Conservation (phyloP, 2,329 filamentous ascomycete species). For the Colletotrichum sp. region DNA sequence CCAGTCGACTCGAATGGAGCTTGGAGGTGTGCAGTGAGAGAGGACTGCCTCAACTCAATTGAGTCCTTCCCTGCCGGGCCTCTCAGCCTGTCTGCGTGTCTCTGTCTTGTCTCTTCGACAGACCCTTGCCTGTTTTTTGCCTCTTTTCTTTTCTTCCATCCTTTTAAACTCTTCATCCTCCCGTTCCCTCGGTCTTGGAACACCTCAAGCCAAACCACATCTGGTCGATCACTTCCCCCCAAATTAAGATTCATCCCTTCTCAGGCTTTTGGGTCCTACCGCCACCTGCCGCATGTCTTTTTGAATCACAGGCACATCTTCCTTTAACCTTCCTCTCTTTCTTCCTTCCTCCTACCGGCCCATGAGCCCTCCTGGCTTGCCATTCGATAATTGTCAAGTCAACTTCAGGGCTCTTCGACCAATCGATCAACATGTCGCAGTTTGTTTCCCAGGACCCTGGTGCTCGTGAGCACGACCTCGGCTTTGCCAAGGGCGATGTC, state of each 20-base stretch:
- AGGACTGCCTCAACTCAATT: slow-evolving; percentile 21
- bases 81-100: neutral
- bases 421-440: slow-evolving; percentile 5
- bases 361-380: neutral
- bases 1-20: neutral
- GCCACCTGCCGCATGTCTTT: slow-evolving; percentile 13
- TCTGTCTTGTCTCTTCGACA: neutral
- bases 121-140: slow-evolving; percentile 19
- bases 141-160: slow-evolving; percentile 5
- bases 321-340: neutral
- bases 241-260: slow-evolving; percentile 4
- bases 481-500: slow-evolving; percentile 9
- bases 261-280: neutral
- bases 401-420: neutral
- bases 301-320: neutral
- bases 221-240: neutral
- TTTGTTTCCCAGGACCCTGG: slow-evolving; percentile 22
- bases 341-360: neutral
- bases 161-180: slow-evolving; percentile 17
- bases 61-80: slow-evolving; percentile 15
- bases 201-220: neutral
- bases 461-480: slow-evolving; percentile 18
- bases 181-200: slow-evolving; percentile 1
- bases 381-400: neutral
- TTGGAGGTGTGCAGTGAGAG: slow-evolving; percentile 2